Evolutionary conservation across 1,284 basidiomycete genomes (phyloP), one percentile per base, ranked within the genome.

Genomic region (Afroboletus lepidellus): DNA sequence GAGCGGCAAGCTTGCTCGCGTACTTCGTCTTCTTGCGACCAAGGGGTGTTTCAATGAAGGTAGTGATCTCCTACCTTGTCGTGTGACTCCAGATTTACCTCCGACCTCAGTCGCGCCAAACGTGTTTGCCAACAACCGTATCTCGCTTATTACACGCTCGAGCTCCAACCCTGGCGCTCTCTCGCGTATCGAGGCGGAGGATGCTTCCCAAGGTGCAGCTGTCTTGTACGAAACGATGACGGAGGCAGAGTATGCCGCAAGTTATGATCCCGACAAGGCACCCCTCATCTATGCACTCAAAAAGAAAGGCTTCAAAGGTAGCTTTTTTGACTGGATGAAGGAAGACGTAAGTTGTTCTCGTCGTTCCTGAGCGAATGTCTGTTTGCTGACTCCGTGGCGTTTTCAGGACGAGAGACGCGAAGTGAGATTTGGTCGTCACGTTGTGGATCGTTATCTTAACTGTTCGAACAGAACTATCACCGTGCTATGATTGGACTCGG

Each of bases 41-140:
- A 63, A 70, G 46, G 67, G 70, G 21, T 65, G 69, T 47, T 72
- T 72, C 44, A 55, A 42, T 5, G 72, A 73, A 58, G 61, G 69
- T 58, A 41, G 21, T 29, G 4, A 2, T 13, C 18, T 12, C 21
- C 5, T n/a, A 30, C 8, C n/a, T 1, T 16, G n/a, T 41, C n/a
- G 16, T 8, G 12, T 24, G 25, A 8, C 29, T 39, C 12, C 9
- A 9, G 12, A 37, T 38, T 49, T 15, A 37, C 15, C 13, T 20
- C 15, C 16, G 1, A 25, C 15, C 29, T 30, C 18, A 69, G 66
- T 66, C 18, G 45, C 56, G 8, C 53, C 48, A 9, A 57, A 65
- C 32, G 34, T 43, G 2, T 69, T 69, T 46, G 56, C 64, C 21
- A 69, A 69, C 34, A 69, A 67, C 36, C 67, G 67, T 16, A 54